phyloP scores from a whole-genome alignment of 257 asterid genomes.

The Haberlea rhodopensis region DNA sequence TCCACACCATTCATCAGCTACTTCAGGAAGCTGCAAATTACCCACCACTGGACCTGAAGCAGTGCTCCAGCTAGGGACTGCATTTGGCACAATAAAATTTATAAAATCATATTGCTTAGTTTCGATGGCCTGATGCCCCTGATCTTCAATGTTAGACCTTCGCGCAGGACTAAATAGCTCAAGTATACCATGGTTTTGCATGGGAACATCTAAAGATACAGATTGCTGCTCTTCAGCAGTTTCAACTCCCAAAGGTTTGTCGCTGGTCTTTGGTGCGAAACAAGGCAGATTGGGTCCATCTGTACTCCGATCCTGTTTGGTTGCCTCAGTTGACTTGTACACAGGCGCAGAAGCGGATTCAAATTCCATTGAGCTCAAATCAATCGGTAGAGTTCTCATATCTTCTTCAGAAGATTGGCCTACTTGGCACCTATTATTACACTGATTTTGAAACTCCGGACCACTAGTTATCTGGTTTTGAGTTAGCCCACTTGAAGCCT shows the following conservation, averaged over 20 bases:
- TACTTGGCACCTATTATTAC: slow-evolving; percentile 27
- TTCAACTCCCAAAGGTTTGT: slow-evolving; percentile 11
- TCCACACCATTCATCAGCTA: slow-evolving; percentile 52
- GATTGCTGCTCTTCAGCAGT: slow-evolving; percentile 29
- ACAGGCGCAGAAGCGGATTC: slow-evolving; percentile 31
- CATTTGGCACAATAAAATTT: slow-evolving; percentile 40
- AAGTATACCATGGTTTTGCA: slow-evolving; percentile 31
- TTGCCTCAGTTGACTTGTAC: slow-evolving; percentile 23
- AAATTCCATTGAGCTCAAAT: slow-evolving; percentile 36
- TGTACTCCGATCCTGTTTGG: slow-evolving; percentile 24
- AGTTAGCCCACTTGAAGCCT: slow-evolving; percentile 24
- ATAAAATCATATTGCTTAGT: slow-evolving; percentile 33
- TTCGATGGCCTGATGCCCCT: slow-evolving; percentile 39
- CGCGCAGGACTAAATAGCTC: slow-evolving; percentile 52
- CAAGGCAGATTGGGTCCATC: slow-evolving; percentile 31
- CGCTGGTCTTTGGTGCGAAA: slow-evolving; percentile 30
- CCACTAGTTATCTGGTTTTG: slow-evolving; percentile 31
- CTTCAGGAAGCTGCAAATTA: slow-evolving; percentile 49
- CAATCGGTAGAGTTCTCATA: slow-evolving; percentile 29
- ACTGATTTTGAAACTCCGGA: slow-evolving; percentile 28
- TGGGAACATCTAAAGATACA: slow-evolving; percentile 25
- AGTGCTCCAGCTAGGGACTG: slow-evolving; percentile 48
- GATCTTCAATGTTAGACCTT: slow-evolving; percentile 38
- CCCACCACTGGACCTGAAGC: slow-evolving; percentile 39
- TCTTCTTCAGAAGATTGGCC: slow-evolving; percentile 45